Base-by-base conservation (phyloP, 306 rosid genomes). In the Cucumis melo region DNA sequence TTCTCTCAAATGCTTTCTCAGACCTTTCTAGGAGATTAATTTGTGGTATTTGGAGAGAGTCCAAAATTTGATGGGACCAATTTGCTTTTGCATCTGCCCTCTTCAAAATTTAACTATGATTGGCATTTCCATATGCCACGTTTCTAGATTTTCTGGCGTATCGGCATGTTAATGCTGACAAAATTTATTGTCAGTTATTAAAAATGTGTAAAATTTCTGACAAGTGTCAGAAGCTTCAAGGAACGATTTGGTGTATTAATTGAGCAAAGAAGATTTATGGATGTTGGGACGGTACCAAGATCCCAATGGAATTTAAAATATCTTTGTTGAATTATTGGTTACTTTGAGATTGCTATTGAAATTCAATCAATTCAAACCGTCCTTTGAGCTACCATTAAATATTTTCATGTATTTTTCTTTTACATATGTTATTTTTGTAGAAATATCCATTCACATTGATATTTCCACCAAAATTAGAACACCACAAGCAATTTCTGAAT, bases 101-200 rank as follows among this genome's bases (percentile, higher is more conserved):
- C 56, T 72, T 72, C 61, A 24, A 72, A 50, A 20, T 20, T 51
- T 29, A 51, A 48, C 42, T 17, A 7, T 50, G 59, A 72, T 72
- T 50, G 75, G 76, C 76, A 24, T 27, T 24, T 27, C 21, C 9
- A 46, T 27, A 27, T 50, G 76, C 76, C 76, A 72, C 76, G 76
- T 72, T 50, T 72, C 76, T 11, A 0, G 13, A 44, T 5, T 68
- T 68, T 68, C 6, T 63, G 42, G 72, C 12, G 3, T 0, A 6
- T 32, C 11, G 6, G 10, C 38, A 14, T 36, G 24, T 34, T 46
- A 13, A 44, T 72, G 60, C 15, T 50, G 76, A 24, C 59, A 72
- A 48, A 16, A 8, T 66, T 38, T 9, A 8, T 15, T 27, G 44
- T 72, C 59, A 29, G 42, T 15, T 72, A 21, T 5, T 29, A 32